phyloP scores from a whole-genome alignment of 1,284 basidiomycete species.

The Pseudozyma pruni region DNA sequence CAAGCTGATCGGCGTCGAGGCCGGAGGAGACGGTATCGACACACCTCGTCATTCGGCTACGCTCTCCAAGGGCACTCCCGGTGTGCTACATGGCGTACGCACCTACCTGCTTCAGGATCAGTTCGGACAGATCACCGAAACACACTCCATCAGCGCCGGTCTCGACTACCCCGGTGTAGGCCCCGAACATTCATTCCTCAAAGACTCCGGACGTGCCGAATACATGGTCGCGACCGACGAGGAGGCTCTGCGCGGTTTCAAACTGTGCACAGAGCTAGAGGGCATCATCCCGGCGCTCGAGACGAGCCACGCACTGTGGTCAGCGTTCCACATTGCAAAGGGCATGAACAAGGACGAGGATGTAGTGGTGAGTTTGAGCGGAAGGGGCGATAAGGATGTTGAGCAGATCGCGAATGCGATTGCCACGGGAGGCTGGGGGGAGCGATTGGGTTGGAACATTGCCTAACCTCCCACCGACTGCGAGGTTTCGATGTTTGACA shows the following conservation, averaged over 20 bases:
- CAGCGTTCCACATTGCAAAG: slow-evolving; percentile 85
- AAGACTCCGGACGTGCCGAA: slow-evolving; percentile 90
- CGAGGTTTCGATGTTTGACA: neutral
- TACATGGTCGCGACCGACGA: slow-evolving; percentile 93
- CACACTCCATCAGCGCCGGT: slow-evolving; percentile 96
- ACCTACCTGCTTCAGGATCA: slow-evolving; percentile 92
- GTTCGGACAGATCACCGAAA: slow-evolving; percentile 93
- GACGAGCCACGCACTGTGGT: slow-evolving; percentile 95
- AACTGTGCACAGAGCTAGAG: slow-evolving; percentile 88
- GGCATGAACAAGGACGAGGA: slow-evolving; percentile 84
- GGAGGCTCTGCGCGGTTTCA: slow-evolving; percentile 90
- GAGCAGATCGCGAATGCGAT: slow-evolving; percentile 81
- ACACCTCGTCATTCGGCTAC: slow-evolving; percentile 91
- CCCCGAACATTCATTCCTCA: slow-evolving; percentile 96
- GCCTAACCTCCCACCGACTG: slow-evolving; percentile 12
- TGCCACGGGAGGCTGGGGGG: slow-evolving; percentile 60
- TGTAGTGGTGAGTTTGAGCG: slow-evolving; percentile 78
- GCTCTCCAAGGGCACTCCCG: slow-evolving; percentile 85
- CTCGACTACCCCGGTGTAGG: slow-evolving; percentile 80
- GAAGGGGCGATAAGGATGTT: slow-evolving; percentile 93
- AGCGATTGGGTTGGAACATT: slow-evolving; percentile 63
- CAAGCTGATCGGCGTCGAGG: slow-evolving; percentile 65
- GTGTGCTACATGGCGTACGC: slow-evolving; percentile 93
- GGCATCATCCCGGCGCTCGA: slow-evolving; percentile 98
- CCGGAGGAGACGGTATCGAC: slow-evolving; percentile 79